Percentiles rank a stretch among this genome's conserved stretches.
These are phyloP conservation scores for Gryganskiella cystojenkinii DNA, from an alignment of 192 early-diverging fungal species.

Conservation along the genomic window DNA sequence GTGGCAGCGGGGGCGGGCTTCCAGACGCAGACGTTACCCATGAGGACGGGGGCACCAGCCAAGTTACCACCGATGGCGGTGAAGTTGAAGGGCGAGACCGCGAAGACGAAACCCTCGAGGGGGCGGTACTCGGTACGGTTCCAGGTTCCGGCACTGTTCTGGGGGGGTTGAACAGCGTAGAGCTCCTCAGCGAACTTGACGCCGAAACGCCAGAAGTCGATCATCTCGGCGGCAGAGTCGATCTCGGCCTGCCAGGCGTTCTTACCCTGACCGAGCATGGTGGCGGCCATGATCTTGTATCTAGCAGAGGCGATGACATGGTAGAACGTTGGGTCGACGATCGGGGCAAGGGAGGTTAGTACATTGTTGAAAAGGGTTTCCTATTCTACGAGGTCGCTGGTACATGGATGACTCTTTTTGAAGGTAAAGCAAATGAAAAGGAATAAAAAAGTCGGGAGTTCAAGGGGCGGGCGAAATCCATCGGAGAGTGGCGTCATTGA, in stretches of 20 bases:
- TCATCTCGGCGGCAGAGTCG: conserved; percentile 94
- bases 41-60: conserved; percentile 90
- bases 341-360: not conserved
- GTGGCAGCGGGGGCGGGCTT: conserved; percentile 92
- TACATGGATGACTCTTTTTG: too few species aligned
- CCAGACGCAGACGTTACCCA: conserved; percentile 99
- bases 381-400: too few species aligned
- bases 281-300: conserved; percentile 89
- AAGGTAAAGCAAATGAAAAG: not conserved
- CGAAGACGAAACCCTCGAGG: conserved; percentile 98
- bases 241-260: conserved; percentile 99
- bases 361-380: too few species aligned
- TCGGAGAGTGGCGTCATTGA: conserved; percentile 28
- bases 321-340: not conserved
- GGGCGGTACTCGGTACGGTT: conserved; percentile 96
- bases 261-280: conserved; percentile 99
- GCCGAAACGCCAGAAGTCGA: conserved; percentile 97
- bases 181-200: conserved; percentile 93
- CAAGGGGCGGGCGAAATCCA: conserved; percentile 8
- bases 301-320: conserved; percentile 23
- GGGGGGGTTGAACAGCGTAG: conserved; percentile 92
- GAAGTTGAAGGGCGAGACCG: conserved; percentile 99
- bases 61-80: conserved; percentile 99
- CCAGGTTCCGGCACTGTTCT: conserved; percentile 87
- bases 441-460: conserved; percentile 21